These are phyloP conservation scores for Dovyalis caffra DNA, from an alignment of 345 rosid species.

Conservation along the genomic window DNA sequence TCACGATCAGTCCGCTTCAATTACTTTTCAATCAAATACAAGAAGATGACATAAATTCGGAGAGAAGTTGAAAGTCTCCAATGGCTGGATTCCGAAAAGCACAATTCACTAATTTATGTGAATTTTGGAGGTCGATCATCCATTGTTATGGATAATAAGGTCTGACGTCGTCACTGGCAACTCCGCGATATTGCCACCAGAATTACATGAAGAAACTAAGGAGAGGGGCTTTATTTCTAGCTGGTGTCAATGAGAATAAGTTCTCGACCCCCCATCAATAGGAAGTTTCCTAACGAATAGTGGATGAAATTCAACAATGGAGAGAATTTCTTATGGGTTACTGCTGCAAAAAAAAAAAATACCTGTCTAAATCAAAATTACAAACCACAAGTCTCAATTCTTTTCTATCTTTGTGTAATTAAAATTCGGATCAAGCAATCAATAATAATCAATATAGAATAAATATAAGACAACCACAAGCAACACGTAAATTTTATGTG, in stretches of 20 bases:
- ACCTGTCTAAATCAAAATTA: too few species aligned
- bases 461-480: too few species aligned
- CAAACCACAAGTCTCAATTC: too few species aligned
- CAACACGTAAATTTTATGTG: too few species aligned
- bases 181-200: neutral
- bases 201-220: neutral
- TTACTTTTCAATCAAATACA: neutral
- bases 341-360: too few species aligned
- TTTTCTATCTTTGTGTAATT: too few species aligned
- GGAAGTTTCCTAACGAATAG: neutral
- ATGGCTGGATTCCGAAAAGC: neutral
- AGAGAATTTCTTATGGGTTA: neutral
- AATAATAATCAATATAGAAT: too few species aligned
- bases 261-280: neutral
- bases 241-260: neutral
- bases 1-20: conserved; percentile 7
- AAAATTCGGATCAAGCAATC: too few species aligned
- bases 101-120: neutral
- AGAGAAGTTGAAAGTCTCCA: neutral
- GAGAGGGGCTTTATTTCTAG: neutral
- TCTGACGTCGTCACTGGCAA: neutral
- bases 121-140: neutral
- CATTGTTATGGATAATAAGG: neutral
- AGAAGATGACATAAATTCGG: neutral
- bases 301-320: neutral